Evolutionary conservation across 805 yeast species (phyloP).

Genomic region (Nakazawaea holstii): DNA sequence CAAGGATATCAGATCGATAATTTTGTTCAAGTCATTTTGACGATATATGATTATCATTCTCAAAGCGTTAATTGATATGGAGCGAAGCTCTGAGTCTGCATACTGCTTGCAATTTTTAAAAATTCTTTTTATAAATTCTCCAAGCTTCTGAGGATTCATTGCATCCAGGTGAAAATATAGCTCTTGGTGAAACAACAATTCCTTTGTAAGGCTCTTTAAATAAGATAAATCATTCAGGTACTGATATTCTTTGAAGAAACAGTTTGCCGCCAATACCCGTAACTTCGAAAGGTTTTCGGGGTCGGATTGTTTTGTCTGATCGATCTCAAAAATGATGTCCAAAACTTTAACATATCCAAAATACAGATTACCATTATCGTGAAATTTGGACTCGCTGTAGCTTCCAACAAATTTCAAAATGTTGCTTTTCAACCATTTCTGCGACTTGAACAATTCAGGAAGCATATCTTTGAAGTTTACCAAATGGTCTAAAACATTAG

Average conservation of each 20-base stretch:
- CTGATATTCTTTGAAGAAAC: background rate
- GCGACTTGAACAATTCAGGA: constrained; percentile 13
- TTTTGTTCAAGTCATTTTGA: constrained; percentile 20
- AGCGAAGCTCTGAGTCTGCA: constrained; percentile 12
- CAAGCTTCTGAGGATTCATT: constrained; percentile 27
- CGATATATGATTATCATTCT: constrained; percentile 28
- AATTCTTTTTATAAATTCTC: constrained; percentile 26
- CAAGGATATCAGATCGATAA: constrained; percentile 19
- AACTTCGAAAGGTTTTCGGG: background rate
- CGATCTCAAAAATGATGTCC: background rate
- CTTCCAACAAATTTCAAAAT: constrained; percentile 16
- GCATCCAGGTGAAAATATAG: constrained; percentile 23
- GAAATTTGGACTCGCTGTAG: background rate
- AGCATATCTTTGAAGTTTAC: constrained; percentile 18
- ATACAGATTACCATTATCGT: background rate
- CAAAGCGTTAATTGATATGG: constrained; percentile 23
- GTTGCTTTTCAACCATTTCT: constrained; percentile 29
- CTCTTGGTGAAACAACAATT: constrained; percentile 26
- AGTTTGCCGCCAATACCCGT: background rate
- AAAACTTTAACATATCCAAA: background rate
- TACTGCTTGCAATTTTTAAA: constrained; percentile 14
- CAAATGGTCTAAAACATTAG: constrained; percentile 23
- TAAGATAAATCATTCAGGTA: background rate
- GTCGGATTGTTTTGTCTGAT: background rate
- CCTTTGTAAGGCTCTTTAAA: constrained; percentile 11